Base-by-base conservation (phyloP, 2,329 filamentous ascomycete species). In the Amauroascus niger region DNA sequence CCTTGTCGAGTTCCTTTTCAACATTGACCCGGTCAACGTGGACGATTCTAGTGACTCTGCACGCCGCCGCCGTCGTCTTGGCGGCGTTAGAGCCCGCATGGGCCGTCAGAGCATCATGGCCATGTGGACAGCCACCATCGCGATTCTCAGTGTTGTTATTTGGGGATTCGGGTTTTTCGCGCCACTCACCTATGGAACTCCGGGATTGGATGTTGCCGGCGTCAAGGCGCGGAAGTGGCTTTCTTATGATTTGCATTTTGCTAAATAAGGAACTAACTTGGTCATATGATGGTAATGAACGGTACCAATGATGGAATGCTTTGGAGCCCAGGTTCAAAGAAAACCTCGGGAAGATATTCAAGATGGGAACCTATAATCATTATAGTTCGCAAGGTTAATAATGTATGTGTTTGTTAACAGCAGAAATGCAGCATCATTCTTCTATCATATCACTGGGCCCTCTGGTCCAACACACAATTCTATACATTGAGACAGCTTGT, bases 231-330 rank as follows among this genome's bases (percentile, higher is more conserved):
- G 93, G 70, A 96, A 96, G 77, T 97, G 91, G 91, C 78, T 98
- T 60, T 87, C 87, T 59, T 98, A 97, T 69, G 93, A 98, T 69
- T 78, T 98, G 67, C 93, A 98, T 75, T 98, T 98, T 76, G 93
- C 93, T 56, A 98, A 98, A 81, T 98, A 86, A 74, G 32, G 16
- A 40, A 7, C 43, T 46, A 18, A 9, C 26, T 6, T 43, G 9
- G 18, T 20, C 14, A 2, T 30, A 26, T 37, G 13, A 14, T n/a
- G 30, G 20, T 22, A 28, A n/a, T 35, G 16, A 26, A n/a, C n/a
- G 18, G 26, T n/a, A 13, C 20, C 2, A 48, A n/a, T 14, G 8
- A 37, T 24, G 6, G 30, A 35, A 37, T 37, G 8, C 20, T 20
- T 20, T 8, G 28, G 30, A 33, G 9, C 13, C 14, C 14, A 1